These are phyloP conservation scores for Tulasnella sp. DNA, from an alignment of 768 basidiomycete species.

Conservation along the genomic window DNA sequence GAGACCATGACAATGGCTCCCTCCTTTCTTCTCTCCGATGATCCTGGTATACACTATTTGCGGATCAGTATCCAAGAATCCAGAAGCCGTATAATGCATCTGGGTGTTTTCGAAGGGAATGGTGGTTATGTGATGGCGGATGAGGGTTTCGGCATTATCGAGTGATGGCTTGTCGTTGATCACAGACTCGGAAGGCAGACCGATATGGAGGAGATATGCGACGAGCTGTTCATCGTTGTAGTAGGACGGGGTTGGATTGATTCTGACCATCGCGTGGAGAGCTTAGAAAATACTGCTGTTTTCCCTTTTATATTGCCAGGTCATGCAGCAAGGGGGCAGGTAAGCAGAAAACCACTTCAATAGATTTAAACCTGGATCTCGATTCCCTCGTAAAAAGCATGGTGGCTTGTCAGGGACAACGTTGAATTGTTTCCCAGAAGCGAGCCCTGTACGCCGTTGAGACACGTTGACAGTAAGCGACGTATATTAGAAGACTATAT, in stretches of 20 bases:
- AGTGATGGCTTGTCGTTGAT: constrained; percentile 7
- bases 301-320: too few relatives aligned
- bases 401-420: too few relatives aligned
- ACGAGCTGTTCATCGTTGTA: constrained; percentile 2
- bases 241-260: constrained; percentile 6
- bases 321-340: too few relatives aligned
- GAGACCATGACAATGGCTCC: constrained; percentile 3
- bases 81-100: not conserved
- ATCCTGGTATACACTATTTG: not conserved
- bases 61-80: not conserved
- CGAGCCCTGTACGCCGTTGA: too few relatives aligned
- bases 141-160: not conserved
- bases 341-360: too few relatives aligned
- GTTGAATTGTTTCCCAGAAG: too few relatives aligned
- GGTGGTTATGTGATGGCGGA: not conserved
- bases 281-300: too few relatives aligned
- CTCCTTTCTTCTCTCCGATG: not conserved
- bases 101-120: constrained; percentile 13
- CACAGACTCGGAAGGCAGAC: not conserved
- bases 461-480: too few relatives aligned
- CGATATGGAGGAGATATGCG: not conserved
- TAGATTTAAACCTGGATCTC: too few relatives aligned
- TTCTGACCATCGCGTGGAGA: constrained; percentile 3
- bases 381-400: too few relatives aligned
- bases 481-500: too few relatives aligned